Base-by-base conservation (phyloP, 805 yeast species). In the Candida schatavii region DNA sequence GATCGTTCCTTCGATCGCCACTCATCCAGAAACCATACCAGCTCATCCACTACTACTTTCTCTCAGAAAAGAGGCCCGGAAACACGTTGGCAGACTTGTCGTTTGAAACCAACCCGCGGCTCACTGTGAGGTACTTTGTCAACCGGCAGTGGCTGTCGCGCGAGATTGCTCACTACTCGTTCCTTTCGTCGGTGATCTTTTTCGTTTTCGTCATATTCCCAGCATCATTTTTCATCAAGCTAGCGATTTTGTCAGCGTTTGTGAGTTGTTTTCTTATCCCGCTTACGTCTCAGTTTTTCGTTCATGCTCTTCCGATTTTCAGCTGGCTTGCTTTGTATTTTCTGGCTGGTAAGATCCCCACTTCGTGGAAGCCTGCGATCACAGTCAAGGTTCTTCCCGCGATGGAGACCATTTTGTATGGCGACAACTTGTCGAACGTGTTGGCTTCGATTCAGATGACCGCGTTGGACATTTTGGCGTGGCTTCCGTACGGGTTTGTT, bases 401-500 rank as follows among this genome's bases (percentile, higher is more conserved):
- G 2, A 72, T 89, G 67, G 98, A 90, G 62, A 88, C 97, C 31
- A 85, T 90, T 42, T 68, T 91, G 45, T 90, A 88, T 57, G 97
- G 97, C 39, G 96, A 90, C 55, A 86, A 91, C 63, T 72, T 91
- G 54, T 81, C 90, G 40, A 86, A 85, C 52, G 81, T 90, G 19
- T 73, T 89, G 54, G 93, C 97, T 1, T 78, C 90, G 4, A 71
- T 81, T 13, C 81, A 85, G 14, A 77, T 73, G 46, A 61, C 84
- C 2, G 52, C 80, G 5, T 67, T 87, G 42, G 98, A 90, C 58
- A 70, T 90, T n/a, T 52, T 88, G 38, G 97, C 97, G 3, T 90
- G 97, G 97, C 64, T 91, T 30, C 98, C 99, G 1, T 91, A 91
- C 59, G 99, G 99, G 2, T 59, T 93, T 11, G 71, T 87, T 44